phyloP scores from a whole-genome alignment of 2,329 filamentous ascomycete genomes.

The Aureobasidium mangrovei region DNA sequence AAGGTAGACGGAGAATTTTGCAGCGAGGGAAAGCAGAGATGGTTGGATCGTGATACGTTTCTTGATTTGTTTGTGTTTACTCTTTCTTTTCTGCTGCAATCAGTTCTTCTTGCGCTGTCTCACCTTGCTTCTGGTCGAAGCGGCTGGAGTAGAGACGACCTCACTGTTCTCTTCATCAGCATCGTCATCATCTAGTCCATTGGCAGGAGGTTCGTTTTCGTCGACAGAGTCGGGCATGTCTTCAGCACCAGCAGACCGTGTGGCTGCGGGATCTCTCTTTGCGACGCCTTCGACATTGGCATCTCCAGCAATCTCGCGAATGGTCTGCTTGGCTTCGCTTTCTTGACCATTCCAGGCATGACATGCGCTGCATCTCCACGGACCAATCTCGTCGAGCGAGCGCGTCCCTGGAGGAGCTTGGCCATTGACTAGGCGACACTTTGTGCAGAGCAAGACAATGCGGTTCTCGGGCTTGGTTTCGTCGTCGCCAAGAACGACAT shows the following conservation, averaged over 20 bases:
- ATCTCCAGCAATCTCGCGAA: conserved; percentile 35
- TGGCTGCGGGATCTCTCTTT: conserved; percentile 13
- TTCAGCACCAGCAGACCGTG: conserved; percentile 8
- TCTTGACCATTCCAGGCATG: conserved; percentile 72
- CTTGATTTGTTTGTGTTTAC: too few relatives aligned
- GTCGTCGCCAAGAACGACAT: conserved; percentile 87
- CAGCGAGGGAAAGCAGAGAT: too few relatives aligned
- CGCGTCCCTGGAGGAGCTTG: conserved; percentile 85
- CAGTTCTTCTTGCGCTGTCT: conserved; percentile 29
- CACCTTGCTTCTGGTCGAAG: conserved; percentile 34
- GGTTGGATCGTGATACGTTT: too few relatives aligned
- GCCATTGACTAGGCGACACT: conserved; percentile 84
- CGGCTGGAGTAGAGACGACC: conserved; percentile 25
- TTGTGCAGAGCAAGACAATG: conserved; percentile 72
- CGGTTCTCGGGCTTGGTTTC: conserved; percentile 88
- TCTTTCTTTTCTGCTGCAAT: too few relatives aligned
- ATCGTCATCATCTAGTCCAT: conserved; percentile 16
- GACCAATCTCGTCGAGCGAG: conserved; percentile 67
- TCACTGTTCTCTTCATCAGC: conserved; percentile 18
- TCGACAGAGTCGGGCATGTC: conserved; percentile 14
- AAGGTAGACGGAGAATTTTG: too few relatives aligned
- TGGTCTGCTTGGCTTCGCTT: conserved; percentile 64
- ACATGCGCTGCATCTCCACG: conserved; percentile 85
- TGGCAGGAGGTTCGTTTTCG: conserved; percentile 23
- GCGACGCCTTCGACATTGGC: conserved; percentile 12